A percentile compares a stretch with the other conserved stretches of the same genome.
Conservation (phyloP, 106 monocot species). For the Phalaenopsis equestris region DNA sequence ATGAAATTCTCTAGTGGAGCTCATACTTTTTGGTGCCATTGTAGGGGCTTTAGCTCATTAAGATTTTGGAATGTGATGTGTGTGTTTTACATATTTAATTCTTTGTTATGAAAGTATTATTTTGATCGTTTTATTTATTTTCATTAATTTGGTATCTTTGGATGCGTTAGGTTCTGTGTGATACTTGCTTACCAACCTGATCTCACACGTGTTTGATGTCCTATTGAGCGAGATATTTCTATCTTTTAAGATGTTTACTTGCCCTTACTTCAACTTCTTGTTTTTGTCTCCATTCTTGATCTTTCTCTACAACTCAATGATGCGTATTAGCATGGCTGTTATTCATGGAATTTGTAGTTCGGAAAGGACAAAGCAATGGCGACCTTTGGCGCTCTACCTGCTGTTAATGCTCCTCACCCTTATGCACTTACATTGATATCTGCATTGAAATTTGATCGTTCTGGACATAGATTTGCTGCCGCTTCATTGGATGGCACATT, state of each 20-base stretch:
- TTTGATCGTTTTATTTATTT: background rate
- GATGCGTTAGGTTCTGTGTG: background rate
- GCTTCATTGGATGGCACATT: conserved; percentile 87
- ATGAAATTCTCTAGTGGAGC: background rate
- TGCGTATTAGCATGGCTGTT: background rate
- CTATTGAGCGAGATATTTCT: background rate
- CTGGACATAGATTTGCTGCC: conserved; percentile 89
- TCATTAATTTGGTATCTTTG: background rate
- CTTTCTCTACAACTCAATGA: background rate
- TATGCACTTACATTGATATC: conserved; percentile 81
- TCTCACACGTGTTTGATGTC: background rate
- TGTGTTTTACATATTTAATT: background rate
- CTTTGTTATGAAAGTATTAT: background rate
- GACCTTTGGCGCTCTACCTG: conserved; percentile 87
- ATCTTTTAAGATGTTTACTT: background rate
- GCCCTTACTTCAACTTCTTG: background rate
- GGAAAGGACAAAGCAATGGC: conserved; percentile 78
- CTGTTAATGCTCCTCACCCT: conserved; percentile 64
- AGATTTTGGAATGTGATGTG: background rate
- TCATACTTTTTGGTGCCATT: background rate
- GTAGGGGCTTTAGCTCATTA: background rate
- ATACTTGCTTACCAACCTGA: background rate
- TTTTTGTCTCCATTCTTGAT: background rate
- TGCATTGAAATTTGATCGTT: conserved; percentile 67
- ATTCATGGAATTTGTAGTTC: conserved; percentile 51